Base-by-base conservation (phyloP, 805 yeast genomes). In the Pichia phayaonensis region DNA sequence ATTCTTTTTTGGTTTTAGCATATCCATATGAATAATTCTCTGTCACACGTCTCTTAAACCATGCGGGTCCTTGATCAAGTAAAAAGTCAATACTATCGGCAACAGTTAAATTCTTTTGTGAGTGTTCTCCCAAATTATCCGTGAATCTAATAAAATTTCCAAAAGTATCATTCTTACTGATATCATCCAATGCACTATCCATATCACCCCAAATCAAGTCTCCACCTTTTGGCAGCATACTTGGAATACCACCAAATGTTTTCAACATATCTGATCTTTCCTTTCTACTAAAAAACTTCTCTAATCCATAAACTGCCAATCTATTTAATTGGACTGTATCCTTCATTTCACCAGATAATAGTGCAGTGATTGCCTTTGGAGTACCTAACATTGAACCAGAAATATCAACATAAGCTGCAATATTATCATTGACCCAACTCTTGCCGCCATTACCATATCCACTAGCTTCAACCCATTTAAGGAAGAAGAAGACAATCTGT, bases 151-250 rank as follows among this genome's bases (percentile, higher is more conserved):
- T 77, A 62, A 92, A 90, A 42, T 76, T 78, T 11, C 96, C 97
- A 61, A 75, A 81, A 1, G 88, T 72, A 62, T 57, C 63, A 24
- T 49, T 36, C 8, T 34, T 53, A 48, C 16, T 34, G 40, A 41
- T 22, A 60, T 90, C 97, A 60, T 85, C 92, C 0, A 97, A 92
- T 4, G 92, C 84, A 16, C 69, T 60, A 2, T 73, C 64, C 49
- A 75, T 56, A 59, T 79, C 74, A 4, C 99, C 99, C 99, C 99
- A 94, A 31, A 94, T 78, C 6, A 80, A 62, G 38, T 82, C 83
- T 3, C 97, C 98, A 42, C 99, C 99, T 65, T 92, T 94, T 21
- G 99, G 99, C 27, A 94, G 62, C 99, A 94, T 94, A 50, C 94
- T 80, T 16, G 97, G 90, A 44, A 94, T 74, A 13, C 98, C 98